These are phyloP conservation scores for Teunomyces pallodes DNA, from an alignment of 805 yeast genomes.

Conservation along the genomic window DNA sequence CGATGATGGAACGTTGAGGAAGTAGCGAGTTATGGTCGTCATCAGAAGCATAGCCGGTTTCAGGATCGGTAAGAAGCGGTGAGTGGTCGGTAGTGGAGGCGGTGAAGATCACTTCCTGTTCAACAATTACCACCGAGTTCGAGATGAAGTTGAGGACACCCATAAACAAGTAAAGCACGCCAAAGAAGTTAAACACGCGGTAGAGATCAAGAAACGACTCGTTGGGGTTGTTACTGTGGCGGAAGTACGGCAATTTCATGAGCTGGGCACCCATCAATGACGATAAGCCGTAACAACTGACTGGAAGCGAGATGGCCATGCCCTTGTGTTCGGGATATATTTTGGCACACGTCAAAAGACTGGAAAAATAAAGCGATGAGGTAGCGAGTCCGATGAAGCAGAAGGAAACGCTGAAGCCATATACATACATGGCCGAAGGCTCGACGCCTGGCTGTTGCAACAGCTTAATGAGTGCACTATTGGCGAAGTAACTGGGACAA, in stretches of 20 bases:
- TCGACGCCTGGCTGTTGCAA: conserved; percentile 1
- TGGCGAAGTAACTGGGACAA: conserved; percentile 63
- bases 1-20: conserved; percentile 32
- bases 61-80: conserved; percentile 16
- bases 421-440: conserved; percentile 10
- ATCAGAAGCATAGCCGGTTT: conserved; percentile 5
- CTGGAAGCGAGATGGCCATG: conserved; percentile 83
- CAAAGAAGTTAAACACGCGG: conserved; percentile 52
- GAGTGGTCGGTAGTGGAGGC: conserved; percentile 23
- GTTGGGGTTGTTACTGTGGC: conserved; percentile 9
- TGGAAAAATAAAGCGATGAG: conserved; percentile 66
- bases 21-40: conserved; percentile 18
- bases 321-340: conserved; percentile 77
- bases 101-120: conserved; percentile 44
- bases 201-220: conserved; percentile 41
- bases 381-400: conserved; percentile 68
- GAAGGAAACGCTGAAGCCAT: conserved; percentile 47
- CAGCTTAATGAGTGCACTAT: conserved; percentile 19
- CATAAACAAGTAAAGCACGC: conserved; percentile 50
- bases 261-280: conserved; percentile 71
- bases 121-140: conserved; percentile 61
- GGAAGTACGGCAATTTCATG: conserved; percentile 42
- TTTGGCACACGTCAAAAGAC: conserved; percentile 78
- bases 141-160: conserved; percentile 63
- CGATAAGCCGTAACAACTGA: conserved; percentile 82